These are phyloP conservation scores for Cryptococcus sp. DNA, from an alignment of 1,284 basidiomycete genomes.

Conservation along the genomic window DNA sequence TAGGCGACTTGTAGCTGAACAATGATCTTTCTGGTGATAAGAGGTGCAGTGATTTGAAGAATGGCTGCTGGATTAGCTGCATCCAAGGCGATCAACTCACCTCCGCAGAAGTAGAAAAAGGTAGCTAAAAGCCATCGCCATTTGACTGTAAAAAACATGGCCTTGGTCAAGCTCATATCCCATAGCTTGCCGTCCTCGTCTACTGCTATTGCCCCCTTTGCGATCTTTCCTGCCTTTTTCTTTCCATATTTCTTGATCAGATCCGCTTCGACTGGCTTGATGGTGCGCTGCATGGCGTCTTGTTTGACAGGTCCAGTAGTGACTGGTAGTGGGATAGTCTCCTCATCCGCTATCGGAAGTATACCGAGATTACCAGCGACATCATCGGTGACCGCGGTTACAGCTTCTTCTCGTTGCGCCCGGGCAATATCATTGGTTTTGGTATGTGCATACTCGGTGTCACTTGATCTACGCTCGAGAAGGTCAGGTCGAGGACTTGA, in stretches of 20 bases:
- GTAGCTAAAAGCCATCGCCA: not conserved
- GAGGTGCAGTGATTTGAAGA: conserved; percentile 15
- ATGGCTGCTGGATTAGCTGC: conserved; percentile 3
- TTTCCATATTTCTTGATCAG: not conserved
- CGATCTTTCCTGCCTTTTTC: conserved; percentile 5
- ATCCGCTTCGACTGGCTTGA: not conserved
- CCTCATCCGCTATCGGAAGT: not conserved
- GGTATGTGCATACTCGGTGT: not conserved
- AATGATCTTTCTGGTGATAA: conserved; percentile 18
- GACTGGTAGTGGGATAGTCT: too few species aligned
- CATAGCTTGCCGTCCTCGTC: conserved; percentile 40
- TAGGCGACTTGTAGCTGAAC: conserved; percentile 8
- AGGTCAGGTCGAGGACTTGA: too few species aligned
- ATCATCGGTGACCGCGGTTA: not conserved
- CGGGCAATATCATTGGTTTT: not conserved
- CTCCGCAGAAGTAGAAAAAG: not conserved
- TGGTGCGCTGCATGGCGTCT: too few species aligned
- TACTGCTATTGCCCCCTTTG: conserved; percentile 7
- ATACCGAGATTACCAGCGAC: not conserved
- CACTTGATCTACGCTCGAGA: not conserved
- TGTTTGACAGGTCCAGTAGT: too few species aligned
- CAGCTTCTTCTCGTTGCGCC: not conserved
- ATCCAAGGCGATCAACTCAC: conserved; percentile 1
- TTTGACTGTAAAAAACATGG: conserved; percentile 50
- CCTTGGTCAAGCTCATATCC: conserved; percentile 58